Conservation (phyloP, 148 eudicot genomes). For the Rhododendron griersonianum region DNA sequence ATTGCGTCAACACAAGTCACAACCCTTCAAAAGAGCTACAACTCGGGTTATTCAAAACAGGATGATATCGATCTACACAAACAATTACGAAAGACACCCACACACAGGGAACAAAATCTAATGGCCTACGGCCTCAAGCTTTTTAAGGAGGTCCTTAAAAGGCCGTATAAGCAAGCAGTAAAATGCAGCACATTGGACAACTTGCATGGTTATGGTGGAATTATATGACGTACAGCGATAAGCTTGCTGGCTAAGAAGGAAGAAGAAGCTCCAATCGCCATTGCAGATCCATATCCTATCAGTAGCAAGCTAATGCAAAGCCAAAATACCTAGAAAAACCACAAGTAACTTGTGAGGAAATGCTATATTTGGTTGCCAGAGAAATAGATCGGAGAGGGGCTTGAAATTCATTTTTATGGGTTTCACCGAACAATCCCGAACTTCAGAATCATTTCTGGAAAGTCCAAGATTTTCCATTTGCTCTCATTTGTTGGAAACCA, state of each 20-base stretch:
- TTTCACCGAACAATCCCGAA: neutral
- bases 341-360: neutral
- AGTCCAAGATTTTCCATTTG: neutral
- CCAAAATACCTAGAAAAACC: slow-evolving; percentile 31
- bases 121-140: neutral
- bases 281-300: slow-evolving; percentile 34
- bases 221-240: slow-evolving; percentile 20
- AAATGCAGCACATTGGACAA: neutral
- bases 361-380: neutral
- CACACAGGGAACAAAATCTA: neutral
- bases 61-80: neutral
- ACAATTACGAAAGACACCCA: neutral
- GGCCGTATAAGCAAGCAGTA: neutral
- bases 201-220: neutral
- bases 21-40: neutral
- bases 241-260: slow-evolving; percentile 17
- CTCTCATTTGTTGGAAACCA: neutral
- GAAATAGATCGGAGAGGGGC: neutral
- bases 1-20: neutral
- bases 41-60: neutral
- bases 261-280: slow-evolving; percentile 29
- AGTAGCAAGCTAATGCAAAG: slow-evolving; percentile 35
- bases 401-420: neutral
- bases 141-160: neutral
- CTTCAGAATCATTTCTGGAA: neutral